Conservation (phyloP, 345 rosid species). For the Aquilaria malaccensis region DNA sequence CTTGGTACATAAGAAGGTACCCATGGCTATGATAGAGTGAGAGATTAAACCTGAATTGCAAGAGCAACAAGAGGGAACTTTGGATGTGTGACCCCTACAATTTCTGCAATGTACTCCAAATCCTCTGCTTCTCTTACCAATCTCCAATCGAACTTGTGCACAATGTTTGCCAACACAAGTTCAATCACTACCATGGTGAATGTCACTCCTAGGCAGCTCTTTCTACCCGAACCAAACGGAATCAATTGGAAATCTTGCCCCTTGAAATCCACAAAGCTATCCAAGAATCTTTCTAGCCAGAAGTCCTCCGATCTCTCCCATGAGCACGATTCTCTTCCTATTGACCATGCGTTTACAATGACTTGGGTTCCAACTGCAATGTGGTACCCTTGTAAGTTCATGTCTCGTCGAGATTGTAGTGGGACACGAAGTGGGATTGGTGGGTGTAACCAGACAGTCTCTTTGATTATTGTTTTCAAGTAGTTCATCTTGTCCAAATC, state of each 20-base stretch:
- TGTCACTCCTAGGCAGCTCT: conserved; percentile 21
- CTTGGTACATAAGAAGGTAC: too few relatives aligned
- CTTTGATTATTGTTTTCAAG: neutral
- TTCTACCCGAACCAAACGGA: conserved; percentile 33
- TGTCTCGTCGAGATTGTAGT: conserved; percentile 22
- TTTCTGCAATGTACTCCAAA: conserved; percentile 4
- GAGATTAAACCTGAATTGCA: too few relatives aligned
- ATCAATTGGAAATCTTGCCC: conserved; percentile 20
- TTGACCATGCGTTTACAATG: too few relatives aligned
- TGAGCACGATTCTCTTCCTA: too few relatives aligned
- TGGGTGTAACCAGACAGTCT: conserved; percentile 19
- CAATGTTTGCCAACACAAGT: conserved; percentile 8
- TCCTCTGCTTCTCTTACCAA: conserved; percentile 1
- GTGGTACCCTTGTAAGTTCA: neutral
- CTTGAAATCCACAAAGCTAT: too few relatives aligned
- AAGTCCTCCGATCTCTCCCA: too few relatives aligned
- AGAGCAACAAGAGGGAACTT: too few relatives aligned
- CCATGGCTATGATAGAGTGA: too few relatives aligned
- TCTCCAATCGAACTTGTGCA: conserved; percentile 15
- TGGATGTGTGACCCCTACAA: neutral
- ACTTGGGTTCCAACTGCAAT: too few relatives aligned
- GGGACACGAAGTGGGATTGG: conserved; percentile 22
- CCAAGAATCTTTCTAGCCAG: too few relatives aligned
- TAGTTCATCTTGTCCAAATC: too few relatives aligned
- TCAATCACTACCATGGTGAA: conserved; percentile 25